These are phyloP conservation scores for Solanum neorickii DNA, from an alignment of 257 asterid species.

Conservation along the genomic window DNA sequence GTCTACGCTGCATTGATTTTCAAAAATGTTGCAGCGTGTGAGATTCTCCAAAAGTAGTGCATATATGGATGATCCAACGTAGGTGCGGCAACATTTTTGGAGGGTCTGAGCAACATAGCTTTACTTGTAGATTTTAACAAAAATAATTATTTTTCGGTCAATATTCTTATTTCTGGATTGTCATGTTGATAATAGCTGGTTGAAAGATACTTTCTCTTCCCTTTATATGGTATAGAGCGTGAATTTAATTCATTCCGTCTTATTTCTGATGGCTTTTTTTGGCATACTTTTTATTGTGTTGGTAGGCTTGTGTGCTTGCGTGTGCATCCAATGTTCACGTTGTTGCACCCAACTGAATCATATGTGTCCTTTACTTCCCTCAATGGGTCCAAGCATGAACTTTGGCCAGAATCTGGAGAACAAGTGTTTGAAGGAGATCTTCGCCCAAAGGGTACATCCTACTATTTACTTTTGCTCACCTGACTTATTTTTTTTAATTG, in stretches of 20 bases:
- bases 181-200: neutral
- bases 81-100: neutral
- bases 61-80: neutral
- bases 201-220: neutral
- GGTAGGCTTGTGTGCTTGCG: slow-evolving; percentile 89
- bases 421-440: slow-evolving; percentile 55
- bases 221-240: neutral
- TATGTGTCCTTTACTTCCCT: slow-evolving; percentile 59
- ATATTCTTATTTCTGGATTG: neutral
- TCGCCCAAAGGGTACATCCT: slow-evolving; percentile 57
- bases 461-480: neutral
- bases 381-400: slow-evolving; percentile 58
- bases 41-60: neutral
- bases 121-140: neutral
- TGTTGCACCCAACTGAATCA: slow-evolving; percentile 78
- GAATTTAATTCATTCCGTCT: neutral
- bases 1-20: neutral
- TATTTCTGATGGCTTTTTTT: neutral
- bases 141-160: neutral
- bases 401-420: slow-evolving; percentile 74
- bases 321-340: slow-evolving; percentile 69
- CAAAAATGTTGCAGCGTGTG: neutral
- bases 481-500: neutral
- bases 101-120: neutral
- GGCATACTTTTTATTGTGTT: neutral